Evolutionary conservation across 345 rosid species (phyloP), one percentile per base, ranked within the genome.

Genomic region (Eucalyptus pauciflora): DNA sequence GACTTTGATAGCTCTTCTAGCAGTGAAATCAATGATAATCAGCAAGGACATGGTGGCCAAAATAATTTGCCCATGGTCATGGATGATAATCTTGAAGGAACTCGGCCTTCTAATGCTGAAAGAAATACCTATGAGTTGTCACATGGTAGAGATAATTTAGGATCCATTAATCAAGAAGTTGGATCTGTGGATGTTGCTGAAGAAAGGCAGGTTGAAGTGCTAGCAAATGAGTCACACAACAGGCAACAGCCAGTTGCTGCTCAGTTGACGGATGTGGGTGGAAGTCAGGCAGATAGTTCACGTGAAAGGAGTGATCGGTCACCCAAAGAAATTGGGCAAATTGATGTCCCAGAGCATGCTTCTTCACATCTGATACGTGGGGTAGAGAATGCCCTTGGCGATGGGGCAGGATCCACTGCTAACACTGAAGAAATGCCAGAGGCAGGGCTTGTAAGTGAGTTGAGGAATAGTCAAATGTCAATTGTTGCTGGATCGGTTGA

Each of bases 1-100:
- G 91, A 90, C 92, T 94, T 94, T 12, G 97, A 95, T 87, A 91
- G 95, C 90, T 93, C 95, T 86, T 95, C 98, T 56, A 92, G 91
- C 89, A 76, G 92, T 90, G 96, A 93, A 90, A 89, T 90, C 89
- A 92, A 91, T 89, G 88, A 89, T 81, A 89, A 88, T 85, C 93
- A 91, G 89, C 93, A 88, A 88, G 97, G 93, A 62, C 94, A 91
- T 87, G 92, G 86, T 92, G 88, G 89, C 90, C 62, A 89, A 64
- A 91, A 93, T 86, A 87, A 88, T 93, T 64, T 88, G 10, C 92
- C 85, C 62, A 89, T 89, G 86, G 88, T 89, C 90, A 86, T 88
- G 67, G 93, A 87, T 86, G 91, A 87, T 86, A 89, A 92, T 88
- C 90, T 58, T 64, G 94, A 90, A 50, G 92, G 89, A 89, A 91